Evolutionary conservation across 1,284 basidiomycete genomes (phyloP).

Genomic region (Sanghuangporus weigelae): DNA sequence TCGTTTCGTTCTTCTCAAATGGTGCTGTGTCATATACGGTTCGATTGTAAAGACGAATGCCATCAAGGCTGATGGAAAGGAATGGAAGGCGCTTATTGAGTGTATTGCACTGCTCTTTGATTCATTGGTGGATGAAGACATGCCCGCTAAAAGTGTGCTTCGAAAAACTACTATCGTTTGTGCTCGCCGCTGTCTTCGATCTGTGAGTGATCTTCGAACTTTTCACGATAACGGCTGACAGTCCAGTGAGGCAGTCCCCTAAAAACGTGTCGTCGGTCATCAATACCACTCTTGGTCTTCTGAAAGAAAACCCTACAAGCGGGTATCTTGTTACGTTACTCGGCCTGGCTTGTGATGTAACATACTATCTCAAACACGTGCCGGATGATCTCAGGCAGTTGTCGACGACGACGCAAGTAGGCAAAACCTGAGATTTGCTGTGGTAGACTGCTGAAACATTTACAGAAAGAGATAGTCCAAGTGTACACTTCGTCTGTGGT

Average conservation of each 20-base stretch:
- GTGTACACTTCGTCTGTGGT: constrained; percentile 49
- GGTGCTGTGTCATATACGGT: constrained; percentile 65
- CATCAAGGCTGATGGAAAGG: constrained; percentile 34
- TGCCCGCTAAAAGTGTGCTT: constrained; percentile 51
- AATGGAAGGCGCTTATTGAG: constrained; percentile 46
- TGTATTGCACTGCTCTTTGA: constrained; percentile 57
- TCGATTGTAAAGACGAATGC: constrained; percentile 32
- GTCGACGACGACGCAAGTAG: constrained; percentile 40
- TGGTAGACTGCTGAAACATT: neutral
- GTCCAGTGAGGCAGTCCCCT: constrained; percentile 4
- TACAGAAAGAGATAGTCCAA: constrained; percentile 48
- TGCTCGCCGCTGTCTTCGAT: constrained; percentile 58
- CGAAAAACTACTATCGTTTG: constrained; percentile 53
- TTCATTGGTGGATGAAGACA: constrained; percentile 45
- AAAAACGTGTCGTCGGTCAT: constrained; percentile 43
- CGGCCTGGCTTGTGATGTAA: constrained; percentile 57
- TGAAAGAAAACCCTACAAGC: constrained; percentile 46
- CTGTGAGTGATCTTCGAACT: constrained; percentile 33
- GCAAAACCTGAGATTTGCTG: constrained; percentile 4
- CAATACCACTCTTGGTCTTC: constrained; percentile 40
- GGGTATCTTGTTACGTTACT: constrained; percentile 48
- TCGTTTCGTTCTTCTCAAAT: constrained; percentile 68
- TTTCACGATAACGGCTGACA: constrained; percentile 8
- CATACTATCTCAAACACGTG: constrained; percentile 51
- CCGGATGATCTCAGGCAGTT: constrained; percentile 30